These are phyloP conservation scores for Sinapis alba DNA, from an alignment of 441 rosid species.

Conservation along the genomic window DNA sequence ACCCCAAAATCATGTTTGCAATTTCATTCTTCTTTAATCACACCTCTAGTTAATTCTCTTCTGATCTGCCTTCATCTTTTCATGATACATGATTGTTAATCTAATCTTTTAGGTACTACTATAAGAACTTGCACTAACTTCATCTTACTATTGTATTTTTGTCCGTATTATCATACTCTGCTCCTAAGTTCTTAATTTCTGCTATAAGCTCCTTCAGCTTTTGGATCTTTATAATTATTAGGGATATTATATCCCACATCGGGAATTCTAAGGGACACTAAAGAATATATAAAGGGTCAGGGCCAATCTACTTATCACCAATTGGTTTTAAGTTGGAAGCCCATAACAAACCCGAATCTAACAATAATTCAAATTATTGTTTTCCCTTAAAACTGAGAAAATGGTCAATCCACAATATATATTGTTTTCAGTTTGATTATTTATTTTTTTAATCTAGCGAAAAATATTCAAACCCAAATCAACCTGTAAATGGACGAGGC, in stretches of 20 bases:
- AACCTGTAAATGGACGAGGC: slow-evolving; percentile 26
- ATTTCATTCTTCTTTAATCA: slow-evolving; percentile 13
- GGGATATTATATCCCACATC: too few relatives aligned
- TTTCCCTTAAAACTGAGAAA: not conserved
- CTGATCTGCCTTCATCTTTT: slow-evolving; percentile 20
- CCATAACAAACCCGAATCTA: too few relatives aligned
- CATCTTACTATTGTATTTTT: not conserved
- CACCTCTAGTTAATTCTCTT: slow-evolving; percentile 10
- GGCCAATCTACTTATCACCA: too few relatives aligned
- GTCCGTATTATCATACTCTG: not conserved
- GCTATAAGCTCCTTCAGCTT: not conserved
- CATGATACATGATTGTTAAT: slow-evolving; percentile 10
- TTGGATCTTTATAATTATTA: not conserved
- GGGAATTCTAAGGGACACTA: too few relatives aligned
- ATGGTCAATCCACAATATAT: not conserved
- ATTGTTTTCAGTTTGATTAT: not conserved
- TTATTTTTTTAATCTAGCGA: not conserved
- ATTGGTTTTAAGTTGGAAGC: too few relatives aligned
- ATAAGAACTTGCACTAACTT: slow-evolving; percentile 10
- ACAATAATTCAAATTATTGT: not conserved
- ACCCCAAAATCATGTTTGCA: slow-evolving; percentile 26
- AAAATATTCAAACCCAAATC: slow-evolving; percentile 26
- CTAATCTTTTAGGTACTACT: not conserved
- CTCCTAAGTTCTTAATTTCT: not conserved
- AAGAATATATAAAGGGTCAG: too few relatives aligned